Percentiles rank a stretch among this genome's conserved stretches.
These are phyloP conservation scores for Lantana camara DNA, from an alignment of 257 asterid species.

Conservation along the genomic window DNA sequence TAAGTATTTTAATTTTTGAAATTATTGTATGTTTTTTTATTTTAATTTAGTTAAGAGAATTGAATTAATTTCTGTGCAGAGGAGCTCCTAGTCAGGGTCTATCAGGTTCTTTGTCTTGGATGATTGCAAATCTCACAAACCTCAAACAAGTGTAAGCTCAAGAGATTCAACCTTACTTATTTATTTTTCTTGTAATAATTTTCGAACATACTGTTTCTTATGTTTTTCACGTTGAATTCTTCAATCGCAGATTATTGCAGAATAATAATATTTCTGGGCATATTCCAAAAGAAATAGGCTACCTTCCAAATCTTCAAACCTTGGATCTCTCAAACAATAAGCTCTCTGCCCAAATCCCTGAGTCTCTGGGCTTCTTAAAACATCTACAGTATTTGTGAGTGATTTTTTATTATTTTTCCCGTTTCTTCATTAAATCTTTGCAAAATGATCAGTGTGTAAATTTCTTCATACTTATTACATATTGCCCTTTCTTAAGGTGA, in stretches of 20 bases:
- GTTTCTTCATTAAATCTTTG: conserved; percentile 9
- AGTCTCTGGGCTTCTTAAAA: conserved; percentile 63
- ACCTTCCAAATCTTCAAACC: conserved; percentile 74
- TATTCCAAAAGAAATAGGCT: conserved; percentile 79
- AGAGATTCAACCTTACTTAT: no score
- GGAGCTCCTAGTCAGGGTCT: conserved; percentile 98
- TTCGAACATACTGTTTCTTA: no score
- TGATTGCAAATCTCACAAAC: conserved; percentile 83
- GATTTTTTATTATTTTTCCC: not conserved
- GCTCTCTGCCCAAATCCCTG: conserved; percentile 69
- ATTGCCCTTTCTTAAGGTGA: conserved; percentile 25
- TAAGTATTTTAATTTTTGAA: conserved; percentile 28
- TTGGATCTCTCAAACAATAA: conserved; percentile 86
- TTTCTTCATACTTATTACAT: conserved; percentile 17
- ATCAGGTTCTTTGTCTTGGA: conserved; percentile 83
- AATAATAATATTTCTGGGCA: conserved; percentile 84
- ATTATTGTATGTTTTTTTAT: not conserved
- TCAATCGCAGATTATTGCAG: conserved; percentile 65
- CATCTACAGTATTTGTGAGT: conserved; percentile 85
- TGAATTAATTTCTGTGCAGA: conserved; percentile 39
- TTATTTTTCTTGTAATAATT: no score
- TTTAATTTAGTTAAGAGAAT: conserved; percentile 4
- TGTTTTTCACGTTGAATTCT: no score
- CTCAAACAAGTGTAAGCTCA: conserved; percentile 95
- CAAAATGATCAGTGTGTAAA: conserved; percentile 3